A percentile compares a stretch with the other conserved stretches of the same genome.
phyloP scores from a whole-genome alignment of 1,284 basidiomycete species.

The Cutaneotrichosporon cyanovorans region DNA sequence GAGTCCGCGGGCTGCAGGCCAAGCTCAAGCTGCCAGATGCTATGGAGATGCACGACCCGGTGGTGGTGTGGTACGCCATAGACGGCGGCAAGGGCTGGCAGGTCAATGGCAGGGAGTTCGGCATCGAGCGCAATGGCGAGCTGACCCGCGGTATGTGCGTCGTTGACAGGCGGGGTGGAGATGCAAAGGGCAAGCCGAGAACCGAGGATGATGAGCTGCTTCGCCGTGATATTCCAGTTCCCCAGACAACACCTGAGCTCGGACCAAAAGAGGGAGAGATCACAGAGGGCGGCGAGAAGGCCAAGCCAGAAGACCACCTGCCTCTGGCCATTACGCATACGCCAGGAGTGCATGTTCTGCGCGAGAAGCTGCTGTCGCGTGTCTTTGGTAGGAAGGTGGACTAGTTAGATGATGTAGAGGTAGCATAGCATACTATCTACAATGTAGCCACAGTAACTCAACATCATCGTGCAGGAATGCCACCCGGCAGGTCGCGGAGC shows the following conservation, averaged over 20 bases:
- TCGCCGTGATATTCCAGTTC: background rate
- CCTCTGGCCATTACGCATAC: slow-evolving; percentile 33
- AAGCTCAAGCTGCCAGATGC: slow-evolving; percentile 68
- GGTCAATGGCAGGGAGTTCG: slow-evolving; percentile 35
- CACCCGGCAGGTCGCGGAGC: slow-evolving; percentile 61
- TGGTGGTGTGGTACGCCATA: slow-evolving; percentile 50
- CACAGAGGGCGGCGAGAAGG: slow-evolving; percentile 13
- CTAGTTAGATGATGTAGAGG: no score
- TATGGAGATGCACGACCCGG: slow-evolving; percentile 59
- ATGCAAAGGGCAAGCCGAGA: slow-evolving; percentile 27
- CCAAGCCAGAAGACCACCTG: slow-evolving; percentile 16
- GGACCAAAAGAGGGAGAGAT: slow-evolving; percentile 12
- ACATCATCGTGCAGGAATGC: slow-evolving; percentile 6
- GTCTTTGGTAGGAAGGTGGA: slow-evolving; percentile 33
- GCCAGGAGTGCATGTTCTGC: slow-evolving; percentile 34
- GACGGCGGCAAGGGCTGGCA: slow-evolving; percentile 31
- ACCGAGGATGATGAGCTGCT: slow-evolving; percentile 25
- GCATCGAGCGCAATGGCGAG: slow-evolving; percentile 46
- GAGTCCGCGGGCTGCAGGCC: slow-evolving; percentile 57
- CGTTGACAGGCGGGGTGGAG: slow-evolving; percentile 42
- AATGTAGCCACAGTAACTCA: background rate
- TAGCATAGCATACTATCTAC: background rate
- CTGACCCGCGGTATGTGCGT: slow-evolving; percentile 48
- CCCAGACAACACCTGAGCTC: background rate
- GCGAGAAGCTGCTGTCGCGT: slow-evolving; percentile 29